Conservation (phyloP, 108 stramenopile species). For the Fragilaria radians region DNA sequence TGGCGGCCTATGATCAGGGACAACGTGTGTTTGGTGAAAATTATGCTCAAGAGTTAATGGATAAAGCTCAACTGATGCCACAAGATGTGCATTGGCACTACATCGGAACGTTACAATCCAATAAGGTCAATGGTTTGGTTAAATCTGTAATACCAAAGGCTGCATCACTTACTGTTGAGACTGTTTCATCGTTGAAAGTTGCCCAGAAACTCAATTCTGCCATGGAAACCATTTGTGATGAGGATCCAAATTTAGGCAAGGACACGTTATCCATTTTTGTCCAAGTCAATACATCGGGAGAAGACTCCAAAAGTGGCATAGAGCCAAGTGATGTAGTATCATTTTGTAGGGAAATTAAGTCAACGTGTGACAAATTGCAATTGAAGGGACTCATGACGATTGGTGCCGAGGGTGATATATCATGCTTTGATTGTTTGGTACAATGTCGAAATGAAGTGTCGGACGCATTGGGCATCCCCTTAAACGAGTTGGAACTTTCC, state of each 20-base stretch:
- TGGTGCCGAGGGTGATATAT: constrained; percentile 86
- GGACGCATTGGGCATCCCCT: constrained; percentile 28
- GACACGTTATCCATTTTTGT: constrained; percentile 59
- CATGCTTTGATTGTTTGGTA: constrained; percentile 70
- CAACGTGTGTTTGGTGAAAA: constrained; percentile 97
- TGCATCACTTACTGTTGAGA: constrained; percentile 67
- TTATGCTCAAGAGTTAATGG: constrained; percentile 97
- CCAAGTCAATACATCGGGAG: constrained; percentile 96
- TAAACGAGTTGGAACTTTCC: constrained; percentile 66
- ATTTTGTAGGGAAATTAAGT: constrained; percentile 44
- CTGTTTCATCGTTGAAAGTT: constrained; percentile 84
- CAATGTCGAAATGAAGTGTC: constrained; percentile 48
- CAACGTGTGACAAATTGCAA: constrained; percentile 64
- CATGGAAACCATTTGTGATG: constrained; percentile 30
- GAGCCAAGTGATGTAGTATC: constrained; percentile 45
- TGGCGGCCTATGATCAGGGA: constrained; percentile 77
- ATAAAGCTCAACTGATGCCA: constrained; percentile 83
- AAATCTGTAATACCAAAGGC: constrained; percentile 41
- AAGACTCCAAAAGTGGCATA: constrained; percentile 92
- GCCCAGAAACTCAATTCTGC: constrained; percentile 88
- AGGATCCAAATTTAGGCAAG: background rate
- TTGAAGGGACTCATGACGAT: constrained; percentile 97
- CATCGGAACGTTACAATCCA: constrained; percentile 95
- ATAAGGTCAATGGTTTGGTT: constrained; percentile 86
- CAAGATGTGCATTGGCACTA: constrained; percentile 25